These are phyloP conservation scores for Paramecium sexaurelia DNA, from an alignment of 73 alveolate species.

Conservation along the genomic window DNA sequence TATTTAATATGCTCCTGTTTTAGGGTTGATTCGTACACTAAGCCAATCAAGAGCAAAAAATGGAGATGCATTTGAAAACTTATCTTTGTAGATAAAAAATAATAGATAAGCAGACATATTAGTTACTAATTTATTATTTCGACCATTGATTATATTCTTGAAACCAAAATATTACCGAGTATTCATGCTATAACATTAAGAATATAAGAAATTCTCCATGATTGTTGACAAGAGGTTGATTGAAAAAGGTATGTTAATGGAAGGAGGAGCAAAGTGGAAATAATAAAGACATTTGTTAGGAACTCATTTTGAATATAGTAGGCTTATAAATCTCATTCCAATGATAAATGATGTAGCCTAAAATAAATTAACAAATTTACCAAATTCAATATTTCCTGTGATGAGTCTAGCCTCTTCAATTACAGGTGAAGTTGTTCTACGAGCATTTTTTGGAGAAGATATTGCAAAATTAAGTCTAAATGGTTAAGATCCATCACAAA, in stretches of 20 bases:
- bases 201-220: neutral
- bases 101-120: neutral
- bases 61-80: neutral
- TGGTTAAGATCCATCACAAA: conserved; percentile 25
- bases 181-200: neutral
- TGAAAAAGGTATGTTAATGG: neutral
- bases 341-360: neutral
- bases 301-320: neutral
- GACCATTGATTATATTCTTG: neutral
- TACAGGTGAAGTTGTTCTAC: conserved; percentile 32
- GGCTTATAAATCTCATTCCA: neutral
- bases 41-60: neutral
- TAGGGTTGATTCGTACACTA: neutral
- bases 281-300: neutral
- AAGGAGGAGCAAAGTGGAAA: conserved; percentile 5
- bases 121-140: neutral
- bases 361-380: neutral
- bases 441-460: conserved; percentile 50
- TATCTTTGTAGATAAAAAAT: neutral
- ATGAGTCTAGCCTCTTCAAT: neutral
- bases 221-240: neutral
- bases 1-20: neutral
- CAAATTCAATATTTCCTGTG: neutral
- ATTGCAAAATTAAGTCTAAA: neutral
- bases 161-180: neutral